These are phyloP conservation scores for Amoebophrya sp. DNA, from an alignment of 169 alveolate genomes.

Conservation along the genomic window DNA sequence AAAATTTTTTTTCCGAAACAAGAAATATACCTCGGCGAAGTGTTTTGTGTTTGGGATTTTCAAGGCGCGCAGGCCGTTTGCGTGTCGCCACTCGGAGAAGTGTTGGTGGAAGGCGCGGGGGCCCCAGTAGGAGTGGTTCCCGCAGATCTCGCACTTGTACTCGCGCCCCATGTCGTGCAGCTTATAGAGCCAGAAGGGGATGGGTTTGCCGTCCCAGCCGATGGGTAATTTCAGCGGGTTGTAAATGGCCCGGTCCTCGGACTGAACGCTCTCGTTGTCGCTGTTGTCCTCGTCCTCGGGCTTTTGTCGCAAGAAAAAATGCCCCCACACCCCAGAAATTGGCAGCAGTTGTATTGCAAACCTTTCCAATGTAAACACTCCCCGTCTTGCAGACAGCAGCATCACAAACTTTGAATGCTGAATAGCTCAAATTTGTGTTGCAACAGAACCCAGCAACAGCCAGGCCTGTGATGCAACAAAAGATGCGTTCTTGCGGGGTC, in stretches of 20 bases:
- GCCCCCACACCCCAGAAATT: too few relatives aligned
- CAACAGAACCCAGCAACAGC: too few relatives aligned
- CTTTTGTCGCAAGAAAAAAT: too few relatives aligned
- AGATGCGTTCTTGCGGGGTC: too few relatives aligned
- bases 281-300: background rate
- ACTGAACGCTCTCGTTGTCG: background rate
- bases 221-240: slow-evolving; percentile 92
- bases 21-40: slow-evolving; percentile 53
- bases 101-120: slow-evolving; percentile 93
- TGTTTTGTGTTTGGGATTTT: slow-evolving; percentile 96
- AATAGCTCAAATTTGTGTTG: too few relatives aligned
- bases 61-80: slow-evolving; percentile 93
- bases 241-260: background rate
- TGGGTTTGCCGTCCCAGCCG: slow-evolving; percentile 95
- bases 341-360: too few relatives aligned
- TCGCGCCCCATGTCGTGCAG: slow-evolving; percentile 92
- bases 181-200: slow-evolving; percentile 97
- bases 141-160: slow-evolving; percentile 97
- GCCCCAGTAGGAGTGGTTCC: slow-evolving; percentile 96
- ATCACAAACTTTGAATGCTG: too few relatives aligned
- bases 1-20: slow-evolving; percentile 45
- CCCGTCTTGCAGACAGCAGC: too few relatives aligned
- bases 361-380: too few relatives aligned
- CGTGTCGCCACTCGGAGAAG: slow-evolving; percentile 94
- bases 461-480: too few relatives aligned